Evolutionary conservation across 768 basidiomycete species (phyloP).

Genomic region (Cystobasidium onofrii): DNA sequence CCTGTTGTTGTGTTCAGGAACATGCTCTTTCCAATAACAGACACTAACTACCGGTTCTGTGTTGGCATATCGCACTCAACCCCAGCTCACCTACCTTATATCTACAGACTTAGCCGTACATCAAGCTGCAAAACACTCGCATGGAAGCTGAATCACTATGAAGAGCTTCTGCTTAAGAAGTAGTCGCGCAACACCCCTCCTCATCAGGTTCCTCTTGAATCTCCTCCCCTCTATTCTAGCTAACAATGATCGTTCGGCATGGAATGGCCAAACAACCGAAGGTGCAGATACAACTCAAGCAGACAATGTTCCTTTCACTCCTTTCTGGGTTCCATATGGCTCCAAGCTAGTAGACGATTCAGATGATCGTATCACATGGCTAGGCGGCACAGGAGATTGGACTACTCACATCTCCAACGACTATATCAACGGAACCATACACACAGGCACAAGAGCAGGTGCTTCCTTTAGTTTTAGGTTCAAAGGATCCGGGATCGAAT

Average conservation of each 20-base stretch:
- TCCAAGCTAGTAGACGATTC: background rate
- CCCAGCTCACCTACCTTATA: too few species aligned
- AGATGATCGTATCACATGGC: background rate
- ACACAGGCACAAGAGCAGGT: background rate
- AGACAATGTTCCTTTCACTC: slow-evolving; percentile 9
- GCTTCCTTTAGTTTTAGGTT: slow-evolving; percentile 8
- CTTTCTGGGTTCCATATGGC: slow-evolving; percentile 25
- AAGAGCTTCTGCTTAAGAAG: too few species aligned
- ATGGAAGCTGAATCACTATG: too few species aligned
- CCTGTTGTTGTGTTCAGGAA: background rate
- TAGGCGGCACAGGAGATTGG: background rate
- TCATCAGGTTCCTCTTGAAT: too few species aligned
- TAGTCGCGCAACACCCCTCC: too few species aligned
- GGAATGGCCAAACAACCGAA: slow-evolving; percentile 20
- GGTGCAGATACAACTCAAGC: slow-evolving; percentile 18
- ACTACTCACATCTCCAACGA: background rate
- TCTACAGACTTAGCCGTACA: too few species aligned
- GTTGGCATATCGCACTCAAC: too few species aligned
- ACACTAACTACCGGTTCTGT: background rate
- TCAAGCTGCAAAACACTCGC: too few species aligned
- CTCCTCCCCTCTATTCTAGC: background rate
- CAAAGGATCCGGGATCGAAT: slow-evolving; percentile 9
- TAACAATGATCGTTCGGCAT: slow-evolving; percentile 11
- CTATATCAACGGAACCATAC: background rate
- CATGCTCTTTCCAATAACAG: background rate